Evolutionary conservation across 2,329 filamentous ascomycete species (phyloP), one percentile per base, ranked within the genome.

Genomic region (Fusarium coffeatum): DNA sequence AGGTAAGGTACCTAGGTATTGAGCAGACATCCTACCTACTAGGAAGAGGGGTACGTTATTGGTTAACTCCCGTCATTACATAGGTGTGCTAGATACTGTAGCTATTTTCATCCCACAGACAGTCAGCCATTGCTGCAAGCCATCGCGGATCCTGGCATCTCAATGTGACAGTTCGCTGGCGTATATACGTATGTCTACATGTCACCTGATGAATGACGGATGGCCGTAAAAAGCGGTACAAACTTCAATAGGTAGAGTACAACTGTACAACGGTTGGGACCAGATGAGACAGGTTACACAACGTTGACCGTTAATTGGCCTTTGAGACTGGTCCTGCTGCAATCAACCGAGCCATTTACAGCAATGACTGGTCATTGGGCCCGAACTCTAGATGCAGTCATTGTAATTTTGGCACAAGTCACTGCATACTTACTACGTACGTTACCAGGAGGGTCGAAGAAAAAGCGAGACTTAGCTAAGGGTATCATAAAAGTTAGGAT

Each of bases 21-120:
- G 6, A 28, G 28, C 13, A 28, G 11, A 28, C 28, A 13, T 28
- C 28, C 28, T 27, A 27, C 25, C 25, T 28, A 13, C 28, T 28
- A 28, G 28, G 28, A 13, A 28, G 28, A 28, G 5, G 22, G 22
- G 15, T 18, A 25, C 23, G 18, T 27, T n/a, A 42, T 32, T 40
- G 64, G 59, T 55, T 60, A 34, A 63, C 55, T 61, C 55, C 41
- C 27, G 28, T 28, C 28, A 28, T 28, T 28, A 28, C 27, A 28
- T 10, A 55, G 46, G 56, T 45, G 56, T 49, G 28, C 18, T 57
- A 49, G 34, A 37, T 37, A 37, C 43, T 49, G 41, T 43, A 53
- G 62, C 47, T 53, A 65, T 66, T 66, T 66, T 66, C 63, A 66
- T 62, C 55, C 60, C 54, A 55, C 25, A 66, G 42, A 34, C 47